phyloP scores from a whole-genome alignment of 148 eudicot species.

The Cornus kousa region DNA sequence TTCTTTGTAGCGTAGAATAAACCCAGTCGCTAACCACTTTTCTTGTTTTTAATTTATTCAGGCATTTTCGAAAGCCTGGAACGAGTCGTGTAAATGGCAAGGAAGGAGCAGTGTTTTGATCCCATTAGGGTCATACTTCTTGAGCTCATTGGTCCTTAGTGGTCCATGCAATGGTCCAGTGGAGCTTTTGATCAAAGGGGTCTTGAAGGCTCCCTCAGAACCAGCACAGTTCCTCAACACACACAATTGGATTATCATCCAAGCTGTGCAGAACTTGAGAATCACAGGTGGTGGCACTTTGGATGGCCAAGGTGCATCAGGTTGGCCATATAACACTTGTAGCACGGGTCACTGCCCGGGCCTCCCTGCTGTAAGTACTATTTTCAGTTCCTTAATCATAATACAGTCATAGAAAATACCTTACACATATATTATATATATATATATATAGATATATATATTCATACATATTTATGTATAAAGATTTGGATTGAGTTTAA shows the following conservation, averaged over 20 bases:
- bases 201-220: slow-evolving; percentile 28
- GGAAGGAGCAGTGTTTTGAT: slow-evolving; percentile 27
- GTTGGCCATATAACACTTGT: slow-evolving; percentile 1
- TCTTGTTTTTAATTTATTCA: background rate
- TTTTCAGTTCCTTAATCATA: too few species aligned
- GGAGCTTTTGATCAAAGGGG: slow-evolving; percentile 25
- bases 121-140: slow-evolving; percentile 34
- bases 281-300: slow-evolving; percentile 35
- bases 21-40: too few species aligned
- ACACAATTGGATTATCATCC: slow-evolving; percentile 32
- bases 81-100: slow-evolving; percentile 35
- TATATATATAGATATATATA: too few species aligned
- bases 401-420: too few species aligned
- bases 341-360: background rate
- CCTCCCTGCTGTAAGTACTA: slow-evolving; percentile 33
- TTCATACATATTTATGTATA: too few species aligned
- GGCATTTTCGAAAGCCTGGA: slow-evolving; percentile 57
- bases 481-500: too few species aligned
- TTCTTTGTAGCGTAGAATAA: too few species aligned
- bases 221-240: slow-evolving; percentile 4
- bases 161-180: slow-evolving; percentile 44
- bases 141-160: slow-evolving; percentile 16
- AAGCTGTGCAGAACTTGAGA: slow-evolving; percentile 20
- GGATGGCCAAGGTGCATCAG: slow-evolving; percentile 35
- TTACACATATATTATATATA: too few species aligned